A percentile compares a stretch with the other conserved stretches of the same genome.
Conservation (phyloP, 805 yeast species). For the Yamadazyma sp. region DNA sequence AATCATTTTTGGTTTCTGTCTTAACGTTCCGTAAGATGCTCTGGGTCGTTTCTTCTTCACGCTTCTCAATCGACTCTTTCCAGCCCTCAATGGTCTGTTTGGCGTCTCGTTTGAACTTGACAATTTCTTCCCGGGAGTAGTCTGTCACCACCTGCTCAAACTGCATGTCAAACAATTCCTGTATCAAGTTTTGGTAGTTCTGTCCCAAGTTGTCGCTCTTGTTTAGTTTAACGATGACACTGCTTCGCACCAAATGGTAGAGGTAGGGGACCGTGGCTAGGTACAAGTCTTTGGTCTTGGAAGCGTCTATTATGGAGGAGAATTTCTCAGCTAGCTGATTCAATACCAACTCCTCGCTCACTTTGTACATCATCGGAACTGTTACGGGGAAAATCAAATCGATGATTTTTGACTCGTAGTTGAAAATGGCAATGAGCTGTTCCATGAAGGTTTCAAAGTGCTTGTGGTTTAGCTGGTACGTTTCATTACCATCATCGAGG, state of each 20-base stretch:
- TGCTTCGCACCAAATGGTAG: constrained; percentile 27
- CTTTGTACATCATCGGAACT: constrained; percentile 47
- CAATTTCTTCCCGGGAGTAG: constrained; percentile 38
- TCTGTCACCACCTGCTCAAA: constrained; percentile 42
- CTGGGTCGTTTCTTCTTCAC: constrained; percentile 50
- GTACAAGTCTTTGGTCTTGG: constrained; percentile 30
- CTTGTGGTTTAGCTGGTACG: constrained; percentile 12
- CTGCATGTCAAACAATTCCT: constrained; percentile 41
- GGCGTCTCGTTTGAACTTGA: constrained; percentile 26
- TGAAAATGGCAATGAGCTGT: constrained; percentile 35
- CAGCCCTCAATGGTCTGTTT: constrained; percentile 28
- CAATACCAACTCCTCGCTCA: constrained; percentile 46
- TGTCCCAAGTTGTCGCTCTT: constrained; percentile 40
- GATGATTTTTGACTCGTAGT: constrained; percentile 37
- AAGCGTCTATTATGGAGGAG: constrained; percentile 25
- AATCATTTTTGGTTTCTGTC: constrained; percentile 53
- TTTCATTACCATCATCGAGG: constrained; percentile 3
- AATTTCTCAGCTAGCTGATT: constrained; percentile 39
- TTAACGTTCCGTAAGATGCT: constrained; percentile 50
- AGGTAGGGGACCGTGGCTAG: constrained; percentile 41
- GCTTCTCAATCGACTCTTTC: constrained; percentile 35
- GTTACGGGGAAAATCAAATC: constrained; percentile 45
- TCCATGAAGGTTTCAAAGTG: constrained; percentile 25
- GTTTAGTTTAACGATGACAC: constrained; percentile 26
- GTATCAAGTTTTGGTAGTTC: constrained; percentile 28